Conservation (phyloP, 768 basidiomycete genomes). For the Termitomyces titanicus region DNA sequence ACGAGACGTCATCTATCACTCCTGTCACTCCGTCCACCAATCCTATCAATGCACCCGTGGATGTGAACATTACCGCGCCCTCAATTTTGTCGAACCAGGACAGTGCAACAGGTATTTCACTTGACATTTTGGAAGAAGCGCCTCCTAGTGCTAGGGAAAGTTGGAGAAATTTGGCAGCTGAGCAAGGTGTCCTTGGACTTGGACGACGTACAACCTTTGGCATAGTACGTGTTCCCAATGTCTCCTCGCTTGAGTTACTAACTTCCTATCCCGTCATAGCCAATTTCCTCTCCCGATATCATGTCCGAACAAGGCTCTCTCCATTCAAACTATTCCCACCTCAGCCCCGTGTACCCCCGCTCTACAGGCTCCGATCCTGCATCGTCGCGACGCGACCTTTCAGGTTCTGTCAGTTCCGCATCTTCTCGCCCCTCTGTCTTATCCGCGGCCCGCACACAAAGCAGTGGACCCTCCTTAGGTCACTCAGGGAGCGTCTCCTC, state of each 20-base stretch:
- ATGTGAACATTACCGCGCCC: constrained; percentile 7
- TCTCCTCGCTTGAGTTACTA: too few relatives aligned
- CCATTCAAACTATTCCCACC: constrained; percentile 57
- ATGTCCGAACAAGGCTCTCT: constrained; percentile 65
- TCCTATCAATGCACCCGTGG: background rate
- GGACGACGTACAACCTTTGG: constrained; percentile 52
- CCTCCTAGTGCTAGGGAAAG: constrained; percentile 59
- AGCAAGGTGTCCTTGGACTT: constrained; percentile 19
- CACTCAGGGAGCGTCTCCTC: constrained; percentile 54
- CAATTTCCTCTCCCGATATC: constrained; percentile 35
- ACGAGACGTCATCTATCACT: constrained; percentile 12
- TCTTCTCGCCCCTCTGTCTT: constrained; percentile 52
- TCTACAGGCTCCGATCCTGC: constrained; percentile 53
- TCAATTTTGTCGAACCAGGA: constrained; percentile 19
- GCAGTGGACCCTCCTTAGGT: constrained; percentile 38
- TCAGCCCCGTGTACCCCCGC: constrained; percentile 42
- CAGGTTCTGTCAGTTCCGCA: constrained; percentile 44
- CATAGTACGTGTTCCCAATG: constrained; percentile 38
- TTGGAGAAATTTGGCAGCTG: constrained; percentile 55
- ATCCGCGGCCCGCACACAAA: constrained; percentile 31
- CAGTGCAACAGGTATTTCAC: constrained; percentile 32
- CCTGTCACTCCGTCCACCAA: constrained; percentile 6
- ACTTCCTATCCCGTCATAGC: constrained; percentile 34
- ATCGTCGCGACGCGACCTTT: constrained; percentile 36
- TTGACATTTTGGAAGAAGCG: constrained; percentile 66